Base-by-base conservation (phyloP, 345 rosid species). In the Dipteronia sinensis region DNA sequence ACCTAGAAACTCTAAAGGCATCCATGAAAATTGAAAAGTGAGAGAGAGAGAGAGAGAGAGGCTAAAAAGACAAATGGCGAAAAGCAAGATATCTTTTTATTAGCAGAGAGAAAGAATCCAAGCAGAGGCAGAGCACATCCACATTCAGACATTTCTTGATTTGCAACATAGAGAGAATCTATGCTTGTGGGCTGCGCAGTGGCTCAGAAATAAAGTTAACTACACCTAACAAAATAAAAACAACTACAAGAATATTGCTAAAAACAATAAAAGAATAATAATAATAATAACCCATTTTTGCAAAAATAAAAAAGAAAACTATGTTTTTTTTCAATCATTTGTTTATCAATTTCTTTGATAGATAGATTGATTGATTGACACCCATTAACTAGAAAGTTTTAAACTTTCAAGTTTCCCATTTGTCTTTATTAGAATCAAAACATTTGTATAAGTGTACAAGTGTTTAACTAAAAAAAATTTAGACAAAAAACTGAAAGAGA, bases 91-190 rank as follows among this genome's bases (percentile, higher is more conserved):
- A 87, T 87, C 84, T 83, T 86, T 86, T 81, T 42, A 79, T 86
- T 73, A 87, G 77, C 81, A 76, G 65, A 70, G 73, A 79, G 15
- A 75, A 74, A 79, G 85, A 86, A 84, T 86, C 84, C 72, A 68
- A n/a, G 70, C 71, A 80, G 79, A 75, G 72, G 67, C 56, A 29
- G 22, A 16, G 69, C 46, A 71, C 73, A 81, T 79, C 86, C 86
- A 81, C 83, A 77, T 72, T 85, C 86, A 84, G 78, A 85, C 80
- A 46, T 81, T 79, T 70, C 44, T 77, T 65, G 83, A 77, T 83
- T 77, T 71, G 80, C 80, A 85, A 78, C 81, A 77, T 69, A 58
- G 69, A 89, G 83, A 76, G 96, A 90, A 93, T 93, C 93, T 87
- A 90, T 91, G 90, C 87, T 88, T 77, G 81, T 80, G 75, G 87